These are phyloP conservation scores for Crithidia thermophila DNA, from an alignment of 208 protist genomes.

Conservation along the genomic window DNA sequence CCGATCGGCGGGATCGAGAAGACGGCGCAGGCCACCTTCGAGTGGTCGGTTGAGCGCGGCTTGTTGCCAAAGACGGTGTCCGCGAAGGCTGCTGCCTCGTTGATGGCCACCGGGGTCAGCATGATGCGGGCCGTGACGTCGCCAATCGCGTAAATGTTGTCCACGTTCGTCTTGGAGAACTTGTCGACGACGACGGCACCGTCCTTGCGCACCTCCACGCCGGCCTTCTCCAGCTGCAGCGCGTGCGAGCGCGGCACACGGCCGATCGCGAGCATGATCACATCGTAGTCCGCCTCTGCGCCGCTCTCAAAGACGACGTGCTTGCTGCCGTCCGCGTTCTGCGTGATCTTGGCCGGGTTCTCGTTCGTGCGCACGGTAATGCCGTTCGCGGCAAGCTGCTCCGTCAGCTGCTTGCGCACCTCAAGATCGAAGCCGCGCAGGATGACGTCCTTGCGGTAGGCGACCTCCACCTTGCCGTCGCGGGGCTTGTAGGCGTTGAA, in stretches of 20 bases:
- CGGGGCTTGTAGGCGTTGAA: conserved; percentile 88
- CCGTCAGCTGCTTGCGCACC: conserved; percentile 74
- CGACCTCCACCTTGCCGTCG: conserved; percentile 69
- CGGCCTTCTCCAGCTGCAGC: conserved; percentile 92
- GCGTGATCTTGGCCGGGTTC: conserved; percentile 79
- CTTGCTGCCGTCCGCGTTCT: conserved; percentile 66
- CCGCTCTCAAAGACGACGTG: conserved; percentile 86
- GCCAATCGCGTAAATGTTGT: conserved; percentile 98
- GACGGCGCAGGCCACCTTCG: conserved; percentile 88
- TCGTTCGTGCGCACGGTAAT: conserved; percentile 78
- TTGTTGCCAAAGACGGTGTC: conserved; percentile 89
- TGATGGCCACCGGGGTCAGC: conserved; percentile 93
- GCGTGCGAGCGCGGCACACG: conserved; percentile 90
- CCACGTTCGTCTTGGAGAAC: conserved; percentile 94
- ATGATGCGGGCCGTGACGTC: conserved; percentile 94
- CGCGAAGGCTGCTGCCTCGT: conserved; percentile 78
- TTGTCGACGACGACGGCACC: conserved; percentile 93
- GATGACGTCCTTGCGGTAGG: conserved; percentile 80
- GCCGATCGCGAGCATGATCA: conserved; percentile 96
- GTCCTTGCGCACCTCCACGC: conserved; percentile 83
- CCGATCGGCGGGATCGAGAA: conserved; percentile 93
- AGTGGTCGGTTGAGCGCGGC: conserved; percentile 74
- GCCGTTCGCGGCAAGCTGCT: conserved; percentile 82
- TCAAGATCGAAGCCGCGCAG: conserved; percentile 90
- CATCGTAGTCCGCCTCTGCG: conserved; percentile 87